Conservation (phyloP, 257 asterid genomes). For the Gardenia jasminoides region DNA sequence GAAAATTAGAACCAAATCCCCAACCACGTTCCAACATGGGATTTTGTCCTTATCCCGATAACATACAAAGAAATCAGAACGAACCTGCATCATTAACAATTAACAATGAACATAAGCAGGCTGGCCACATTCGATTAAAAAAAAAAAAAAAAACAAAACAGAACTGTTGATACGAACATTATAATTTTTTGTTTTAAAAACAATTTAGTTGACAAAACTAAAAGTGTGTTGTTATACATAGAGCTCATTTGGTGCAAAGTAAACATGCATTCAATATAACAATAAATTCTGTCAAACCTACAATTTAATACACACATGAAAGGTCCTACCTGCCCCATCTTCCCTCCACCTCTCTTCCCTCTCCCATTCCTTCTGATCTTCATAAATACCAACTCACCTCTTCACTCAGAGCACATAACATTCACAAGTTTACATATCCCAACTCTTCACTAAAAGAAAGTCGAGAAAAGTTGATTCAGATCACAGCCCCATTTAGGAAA, state of each 20-base stretch:
- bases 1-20: slow-evolving; percentile 15
- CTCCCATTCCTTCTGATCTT: slow-evolving; percentile 33
- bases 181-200: too few species aligned
- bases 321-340: slow-evolving; percentile 41
- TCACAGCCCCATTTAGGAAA: neutral
- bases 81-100: slow-evolving; percentile 12
- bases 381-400: slow-evolving; percentile 38
- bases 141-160: slow-evolving; percentile 1
- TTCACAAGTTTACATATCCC: slow-evolving; percentile 14
- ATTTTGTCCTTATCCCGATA: neutral
- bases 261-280: slow-evolving; percentile 32
- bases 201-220: slow-evolving; percentile 11
- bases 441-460: neutral
- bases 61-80: slow-evolving; percentile 1
- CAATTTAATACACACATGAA: slow-evolving; percentile 42
- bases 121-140: neutral
- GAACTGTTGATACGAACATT: neutral
- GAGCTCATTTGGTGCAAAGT: slow-evolving; percentile 11
- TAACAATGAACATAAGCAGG: neutral
- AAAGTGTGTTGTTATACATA: neutral
- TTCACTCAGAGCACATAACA: slow-evolving; percentile 18
- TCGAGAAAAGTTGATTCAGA: neutral
- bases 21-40: slow-evolving; percentile 10
- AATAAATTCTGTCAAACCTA: slow-evolving; percentile 30
- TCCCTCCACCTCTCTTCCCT: slow-evolving; percentile 14